Base-by-base conservation (phyloP, 306 rosid genomes). In the Prunus campanulata region DNA sequence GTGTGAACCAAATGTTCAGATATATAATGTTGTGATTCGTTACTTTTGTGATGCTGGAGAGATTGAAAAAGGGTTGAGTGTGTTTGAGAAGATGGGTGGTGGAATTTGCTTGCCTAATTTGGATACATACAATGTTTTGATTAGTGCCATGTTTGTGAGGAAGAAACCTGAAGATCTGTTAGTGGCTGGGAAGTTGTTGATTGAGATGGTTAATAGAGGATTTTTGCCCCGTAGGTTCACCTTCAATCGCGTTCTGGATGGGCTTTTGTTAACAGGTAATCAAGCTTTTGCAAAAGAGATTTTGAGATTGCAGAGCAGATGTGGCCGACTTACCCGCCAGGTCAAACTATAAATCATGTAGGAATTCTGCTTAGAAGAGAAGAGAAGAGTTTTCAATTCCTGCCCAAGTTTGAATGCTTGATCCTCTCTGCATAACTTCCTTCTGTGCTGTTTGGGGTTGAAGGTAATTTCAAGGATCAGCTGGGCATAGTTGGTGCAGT, bases 131-230 rank as follows among this genome's bases (percentile, higher is more conserved):
- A 92, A 95, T 69, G 77, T 92, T 85, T 56, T 95, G 86, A 92
- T 92, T 8, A 82, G 96, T 71, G 90, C 90, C 0, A 92, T 92
- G 97, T 95, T 95, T 88, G 88, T 88, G 83, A 89, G 96, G 91
- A 95, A 89, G 88, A 88, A 86, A 75, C 80, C 91, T 0, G 90
- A 85, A 9, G 97, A 92, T 86, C 76, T 95, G 78, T 80, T 90
- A 60, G 78, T 81, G 74, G 98, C 97, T 66, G 96, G 98, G 82
- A 95, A 84, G 81, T 75, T 95, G 85, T 81, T 95, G 84, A 72
- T 90, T 11, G 92, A 92, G 91, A 92, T 95, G 98, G 78, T 92
- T 66, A 91, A 85, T 64, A 80, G 91, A 83, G 97, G 96, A 60
- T 95, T 92, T 79, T 63, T 89, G 71, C 97, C 96, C 0, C 82